phyloP scores from a whole-genome alignment of 257 asterid species.

The Capsicum chinense region DNA sequence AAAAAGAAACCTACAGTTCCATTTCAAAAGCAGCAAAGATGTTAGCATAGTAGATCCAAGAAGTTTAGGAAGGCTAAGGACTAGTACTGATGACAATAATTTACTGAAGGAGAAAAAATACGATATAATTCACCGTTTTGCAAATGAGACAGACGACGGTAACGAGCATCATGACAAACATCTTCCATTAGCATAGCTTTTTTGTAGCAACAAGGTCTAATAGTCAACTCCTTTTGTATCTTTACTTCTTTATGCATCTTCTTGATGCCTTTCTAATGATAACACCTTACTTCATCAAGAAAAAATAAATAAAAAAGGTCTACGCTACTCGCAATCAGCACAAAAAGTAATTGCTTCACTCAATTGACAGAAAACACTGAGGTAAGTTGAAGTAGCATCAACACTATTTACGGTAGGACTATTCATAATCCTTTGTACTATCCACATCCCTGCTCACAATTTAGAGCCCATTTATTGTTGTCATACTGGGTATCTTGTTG shows the following conservation, averaged over 20 bases:
- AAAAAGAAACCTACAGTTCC: conserved; percentile 65
- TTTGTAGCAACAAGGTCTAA: background rate
- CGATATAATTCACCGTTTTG: background rate
- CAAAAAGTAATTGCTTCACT: conserved; percentile 6
- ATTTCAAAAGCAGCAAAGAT: conserved; percentile 36
- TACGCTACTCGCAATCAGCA: background rate
- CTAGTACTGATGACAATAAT: conserved; percentile 17
- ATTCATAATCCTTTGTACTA: background rate
- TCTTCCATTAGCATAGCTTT: background rate
- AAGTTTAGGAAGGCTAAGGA: conserved; percentile 27
- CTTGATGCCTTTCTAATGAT: background rate
- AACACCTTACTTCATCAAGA: background rate
- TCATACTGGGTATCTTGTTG: background rate
- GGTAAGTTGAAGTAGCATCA: background rate
- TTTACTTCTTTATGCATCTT: background rate
- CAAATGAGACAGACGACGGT: conserved; percentile 21
- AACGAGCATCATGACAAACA: background rate
- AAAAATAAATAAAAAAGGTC: background rate
- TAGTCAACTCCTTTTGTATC: background rate
- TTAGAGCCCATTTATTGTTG: conserved; percentile 13
- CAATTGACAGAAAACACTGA: background rate
- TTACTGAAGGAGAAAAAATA: conserved; percentile 9
- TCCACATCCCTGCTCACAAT: background rate
- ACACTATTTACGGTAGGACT: background rate
- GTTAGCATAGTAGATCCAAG: conserved; percentile 13